phyloP scores from a whole-genome alignment of 768 basidiomycete genomes.

The Termitomyces sp. region DNA sequence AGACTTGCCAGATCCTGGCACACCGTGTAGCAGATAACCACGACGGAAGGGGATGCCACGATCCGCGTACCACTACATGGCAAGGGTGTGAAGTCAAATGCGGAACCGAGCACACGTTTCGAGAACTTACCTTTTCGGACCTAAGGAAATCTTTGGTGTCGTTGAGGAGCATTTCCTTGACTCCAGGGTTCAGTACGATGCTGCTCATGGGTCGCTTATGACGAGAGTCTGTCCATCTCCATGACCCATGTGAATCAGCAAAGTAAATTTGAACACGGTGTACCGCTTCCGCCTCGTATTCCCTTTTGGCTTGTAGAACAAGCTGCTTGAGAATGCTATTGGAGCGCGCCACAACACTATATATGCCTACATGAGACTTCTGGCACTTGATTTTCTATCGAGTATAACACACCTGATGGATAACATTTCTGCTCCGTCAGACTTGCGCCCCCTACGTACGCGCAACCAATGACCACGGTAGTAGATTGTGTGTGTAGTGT shows the following conservation, averaged over 20 bases:
- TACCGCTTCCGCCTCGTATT: conserved; percentile 83
- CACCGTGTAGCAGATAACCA: conserved; percentile 80
- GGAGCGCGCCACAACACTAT: conserved; percentile 75
- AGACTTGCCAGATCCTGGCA: conserved; percentile 83
- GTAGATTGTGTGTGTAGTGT: conserved; percentile 86
- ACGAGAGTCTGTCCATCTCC: conserved; percentile 84
- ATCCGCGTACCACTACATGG: conserved; percentile 79
- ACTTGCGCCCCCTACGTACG: conserved; percentile 64
- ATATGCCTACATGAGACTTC: background rate
- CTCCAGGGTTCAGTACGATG: conserved; percentile 83
- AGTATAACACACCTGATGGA: conserved; percentile 55
- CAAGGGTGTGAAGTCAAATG: conserved; percentile 3
- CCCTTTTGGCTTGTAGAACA: conserved; percentile 83
- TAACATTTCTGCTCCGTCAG: conserved; percentile 66
- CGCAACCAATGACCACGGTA: conserved; percentile 83
- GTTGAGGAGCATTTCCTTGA: conserved; percentile 82
- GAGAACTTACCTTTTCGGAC: conserved; percentile 60
- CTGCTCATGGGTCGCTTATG: conserved; percentile 87
- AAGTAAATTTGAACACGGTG: conserved; percentile 89
- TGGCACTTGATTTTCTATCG: conserved; percentile 1
- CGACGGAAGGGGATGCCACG: conserved; percentile 90
- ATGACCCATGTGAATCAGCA: conserved; percentile 81
- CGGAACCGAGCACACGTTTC: background rate
- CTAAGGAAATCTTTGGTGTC: conserved; percentile 82
- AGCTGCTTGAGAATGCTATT: conserved; percentile 86